phyloP scores from a whole-genome alignment of 257 asterid genomes.

The Scutellaria minor region DNA sequence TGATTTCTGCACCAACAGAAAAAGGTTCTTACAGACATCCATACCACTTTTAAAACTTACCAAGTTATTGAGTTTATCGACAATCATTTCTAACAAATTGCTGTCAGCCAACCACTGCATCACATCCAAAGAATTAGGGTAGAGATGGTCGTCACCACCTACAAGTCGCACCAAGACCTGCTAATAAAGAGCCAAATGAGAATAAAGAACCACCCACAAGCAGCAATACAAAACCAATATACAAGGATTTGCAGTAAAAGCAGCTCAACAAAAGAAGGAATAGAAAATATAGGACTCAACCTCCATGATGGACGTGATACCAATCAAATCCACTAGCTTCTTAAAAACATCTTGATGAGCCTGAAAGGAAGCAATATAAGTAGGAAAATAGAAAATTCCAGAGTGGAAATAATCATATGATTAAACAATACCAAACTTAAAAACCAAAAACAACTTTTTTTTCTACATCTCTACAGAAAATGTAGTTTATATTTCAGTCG shows the following conservation, averaged over 20 bases:
- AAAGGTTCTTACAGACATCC: conserved; percentile 10
- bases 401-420: background rate
- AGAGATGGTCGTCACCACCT: conserved; percentile 87
- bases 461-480: background rate
- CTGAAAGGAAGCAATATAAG: conserved; percentile 47
- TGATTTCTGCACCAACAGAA: conserved; percentile 20
- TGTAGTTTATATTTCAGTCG: conserved; percentile 2
- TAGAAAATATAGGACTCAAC: conserved; percentile 48
- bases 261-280: conserved; percentile 24
- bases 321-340: conserved; percentile 96
- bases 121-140: conserved; percentile 79
- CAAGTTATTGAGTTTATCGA: conserved; percentile 74
- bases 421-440: conserved; percentile 20
- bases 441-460: background rate
- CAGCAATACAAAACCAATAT: conserved; percentile 4
- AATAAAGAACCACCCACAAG: conserved; percentile 36
- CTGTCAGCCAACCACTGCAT: conserved; percentile 98
- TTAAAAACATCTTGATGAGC: conserved; percentile 84
- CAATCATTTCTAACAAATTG: conserved; percentile 94
- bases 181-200: conserved; percentile 35
- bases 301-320: conserved; percentile 99
- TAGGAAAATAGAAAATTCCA: conserved; percentile 6
- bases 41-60: conserved; percentile 52
- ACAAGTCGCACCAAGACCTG: conserved; percentile 97
- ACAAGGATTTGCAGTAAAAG: conserved; percentile 23